Evolutionary conservation across 768 basidiomycete genomes (phyloP), one percentile per base, ranked within the genome.

Genomic region (Hericium rajendrae): DNA sequence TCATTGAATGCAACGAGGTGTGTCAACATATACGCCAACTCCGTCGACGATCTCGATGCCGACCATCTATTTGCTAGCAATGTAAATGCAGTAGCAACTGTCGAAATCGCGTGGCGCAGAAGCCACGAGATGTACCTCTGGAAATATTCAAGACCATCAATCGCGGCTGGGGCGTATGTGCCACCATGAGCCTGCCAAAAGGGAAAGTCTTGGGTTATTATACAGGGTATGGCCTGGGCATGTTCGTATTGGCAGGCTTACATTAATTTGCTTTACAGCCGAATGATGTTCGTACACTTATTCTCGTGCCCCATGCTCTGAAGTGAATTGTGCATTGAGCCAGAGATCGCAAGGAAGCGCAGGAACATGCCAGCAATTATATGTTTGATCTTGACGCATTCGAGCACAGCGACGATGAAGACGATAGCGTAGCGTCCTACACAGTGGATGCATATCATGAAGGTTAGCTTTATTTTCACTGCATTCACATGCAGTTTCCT

Each of bases 121-220:
- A 59, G 26, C 79, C 84, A 6, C 76, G 86, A 26, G 71, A 80
- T 48, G 60, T 82, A 11, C 72, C 78, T 2, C 73, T 88, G 9
- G 80, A 86, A 60, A 68, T 88, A n/a, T 87, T 87, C 74, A 80
- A 84, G 60, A 88, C 86, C 0, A 39, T 55, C 4, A 64, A 70
- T 18, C 71, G 77, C 56, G 86, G 86, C 3, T 88, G 85, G 86
- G 86, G 86, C 6, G 84, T 78, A 2, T 73, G 84, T n/a, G 67
- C 80, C 0, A 61, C 73, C 6, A 60, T 65, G 0, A 63, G 70
- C 26, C 60, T 88, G 0, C 67, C 68, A 20, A 68, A 57, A 51
- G 86, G 86, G 4, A 83, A 81, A 59, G 80, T 88, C 3, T 59
- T 88, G 24, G 87, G 86, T 2, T 70, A 84, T 10, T 88, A 84